Percentiles rank a stretch among this genome's conserved stretches.
These are phyloP conservation scores for Ceriops zippeliana DNA, from an alignment of 345 rosid species.

Conservation along the genomic window DNA sequence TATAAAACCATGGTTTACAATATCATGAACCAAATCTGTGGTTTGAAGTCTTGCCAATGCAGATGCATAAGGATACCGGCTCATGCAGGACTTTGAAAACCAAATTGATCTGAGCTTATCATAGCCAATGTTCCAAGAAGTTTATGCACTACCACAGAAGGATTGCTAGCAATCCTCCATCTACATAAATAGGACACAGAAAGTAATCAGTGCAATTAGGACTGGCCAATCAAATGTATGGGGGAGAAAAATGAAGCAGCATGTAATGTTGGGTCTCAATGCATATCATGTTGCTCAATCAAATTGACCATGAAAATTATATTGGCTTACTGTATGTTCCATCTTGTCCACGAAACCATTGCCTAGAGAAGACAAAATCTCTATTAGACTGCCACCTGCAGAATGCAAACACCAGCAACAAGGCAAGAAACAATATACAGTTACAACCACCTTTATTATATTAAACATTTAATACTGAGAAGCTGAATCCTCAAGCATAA, in stretches of 20 bases:
- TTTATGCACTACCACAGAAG: background rate
- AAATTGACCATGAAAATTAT: constrained; percentile 7
- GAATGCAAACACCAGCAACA: constrained; percentile 19
- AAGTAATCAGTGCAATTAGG: background rate
- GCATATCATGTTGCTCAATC: background rate
- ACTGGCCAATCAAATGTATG: background rate
- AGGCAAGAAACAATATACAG: constrained; percentile 7
- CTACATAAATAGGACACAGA: background rate
- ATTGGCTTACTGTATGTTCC: constrained; percentile 86
- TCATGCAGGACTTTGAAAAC: background rate
- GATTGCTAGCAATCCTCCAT: background rate
- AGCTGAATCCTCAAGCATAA: background rate
- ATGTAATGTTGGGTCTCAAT: background rate
- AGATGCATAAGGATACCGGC: background rate
- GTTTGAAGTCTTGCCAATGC: background rate
- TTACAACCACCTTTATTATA: background rate
- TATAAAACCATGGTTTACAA: background rate
- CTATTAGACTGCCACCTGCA: constrained; percentile 86
- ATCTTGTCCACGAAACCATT: constrained; percentile 96
- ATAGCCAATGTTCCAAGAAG: background rate
- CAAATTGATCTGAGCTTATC: background rate
- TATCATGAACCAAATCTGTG: background rate
- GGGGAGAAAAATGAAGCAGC: constrained; percentile 6
- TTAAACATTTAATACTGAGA: background rate
- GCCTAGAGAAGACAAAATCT: constrained; percentile 95